Evolutionary conservation across 1,284 basidiomycete species (phyloP).

Genomic region (Leucoagaricus sp.): DNA sequence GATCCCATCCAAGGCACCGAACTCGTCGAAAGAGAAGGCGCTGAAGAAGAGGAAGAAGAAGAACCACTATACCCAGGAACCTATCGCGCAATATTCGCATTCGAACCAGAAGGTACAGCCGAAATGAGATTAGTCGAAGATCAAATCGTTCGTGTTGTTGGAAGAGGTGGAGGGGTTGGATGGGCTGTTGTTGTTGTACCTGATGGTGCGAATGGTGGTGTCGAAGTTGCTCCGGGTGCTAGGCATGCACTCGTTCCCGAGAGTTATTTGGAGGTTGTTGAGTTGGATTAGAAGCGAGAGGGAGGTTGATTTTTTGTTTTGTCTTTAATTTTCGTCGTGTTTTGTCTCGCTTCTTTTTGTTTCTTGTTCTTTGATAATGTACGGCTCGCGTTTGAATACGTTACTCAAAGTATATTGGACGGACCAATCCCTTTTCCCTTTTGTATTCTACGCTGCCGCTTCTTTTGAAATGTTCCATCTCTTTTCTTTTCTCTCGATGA

Average conservation of each 20-base stretch:
- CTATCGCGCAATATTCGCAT: constrained; percentile 72
- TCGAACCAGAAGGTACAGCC: constrained; percentile 70
- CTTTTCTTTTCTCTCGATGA: background rate
- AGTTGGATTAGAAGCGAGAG: constrained; percentile 29
- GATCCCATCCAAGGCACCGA: constrained; percentile 5
- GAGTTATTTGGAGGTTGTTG: constrained; percentile 29
- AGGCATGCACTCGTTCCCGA: constrained; percentile 32
- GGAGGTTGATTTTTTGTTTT: constrained; percentile 23
- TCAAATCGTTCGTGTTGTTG: constrained; percentile 66
- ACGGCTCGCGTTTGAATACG: too few relatives aligned
- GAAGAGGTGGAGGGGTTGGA: constrained; percentile 71
- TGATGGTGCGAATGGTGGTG: constrained; percentile 13
- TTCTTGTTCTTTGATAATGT: background rate
- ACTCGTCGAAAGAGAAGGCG: constrained; percentile 16
- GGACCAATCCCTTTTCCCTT: too few relatives aligned
- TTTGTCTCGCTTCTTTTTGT: background rate
- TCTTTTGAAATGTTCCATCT: background rate
- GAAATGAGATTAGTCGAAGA: constrained; percentile 77
- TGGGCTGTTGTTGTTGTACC: constrained; percentile 66
- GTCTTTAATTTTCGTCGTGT: too few relatives aligned
- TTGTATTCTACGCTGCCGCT: too few relatives aligned
- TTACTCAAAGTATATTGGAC: too few relatives aligned
- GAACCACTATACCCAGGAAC: constrained; percentile 58
- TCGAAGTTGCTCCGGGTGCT: constrained; percentile 5
- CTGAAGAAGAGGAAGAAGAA: constrained; percentile 37